Base-by-base conservation (phyloP, 192 early-diverging fungal species). In the Phycomyces blakesleeanus region DNA sequence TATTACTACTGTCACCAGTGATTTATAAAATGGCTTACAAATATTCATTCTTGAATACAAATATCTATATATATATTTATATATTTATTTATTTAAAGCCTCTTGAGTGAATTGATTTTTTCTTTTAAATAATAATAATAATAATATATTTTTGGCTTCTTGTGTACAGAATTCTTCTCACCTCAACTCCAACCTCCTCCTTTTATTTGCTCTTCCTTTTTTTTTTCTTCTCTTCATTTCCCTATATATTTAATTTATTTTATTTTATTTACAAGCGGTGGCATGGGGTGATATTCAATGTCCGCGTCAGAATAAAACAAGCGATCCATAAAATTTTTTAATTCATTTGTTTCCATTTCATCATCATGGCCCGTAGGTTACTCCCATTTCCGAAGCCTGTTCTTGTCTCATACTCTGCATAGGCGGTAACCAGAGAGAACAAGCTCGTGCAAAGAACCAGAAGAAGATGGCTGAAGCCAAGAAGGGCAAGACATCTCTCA, bases 351-450 rank as follows among this genome's bases (percentile, higher is more conserved):
- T 47, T 47, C 18, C 44, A n/a, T 47, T 47, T 47, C 18, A n/a
- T 47, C 44, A 47, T 47, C 44, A 47, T 47, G 44, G 18, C 44
- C 44, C 44, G 44, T 47, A 47, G 44, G 44, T 18, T 47, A n/a
- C 44, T 47, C 18, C 18, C 18, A n/a, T 47, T 47, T 7, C 18
- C 18, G 29, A 34, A 34, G 29, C 44, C 18, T 47, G 12, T 47
- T 47, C 44, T 3, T 47, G 12, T 47, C 44, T 47, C 18, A 14
- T 47, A 18, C 18, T 47, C 18, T 47, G 12, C 44, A 20, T 41
- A 81, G 79, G 79, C 71, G 79, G 79, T 24, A 81, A 81, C 56
- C 79, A 81, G 61, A 70, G 79, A 64, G 79, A 81, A 56, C 71
- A 74, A 27, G 77, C 74, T 67, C 79, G 79, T 27, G 47, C 59